A percentile compares a stretch with the other conserved stretches of the same genome.
phyloP scores from a whole-genome alignment of 2,329 filamentous ascomycete genomes.

The Epichloe baconii region DNA sequence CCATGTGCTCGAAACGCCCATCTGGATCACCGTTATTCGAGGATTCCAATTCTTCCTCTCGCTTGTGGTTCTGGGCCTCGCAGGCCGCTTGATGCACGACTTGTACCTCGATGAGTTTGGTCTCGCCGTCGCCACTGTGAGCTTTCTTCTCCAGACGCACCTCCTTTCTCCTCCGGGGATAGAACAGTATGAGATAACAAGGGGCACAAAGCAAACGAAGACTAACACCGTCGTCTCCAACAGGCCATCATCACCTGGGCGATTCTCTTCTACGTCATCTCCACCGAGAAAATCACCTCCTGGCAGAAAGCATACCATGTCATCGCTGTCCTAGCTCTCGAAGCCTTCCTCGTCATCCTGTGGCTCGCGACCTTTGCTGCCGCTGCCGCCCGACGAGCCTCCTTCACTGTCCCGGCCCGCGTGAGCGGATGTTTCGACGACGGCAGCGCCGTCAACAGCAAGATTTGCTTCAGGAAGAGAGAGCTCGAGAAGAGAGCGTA shows the following conservation, averaged over 20 bases:
- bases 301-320: constrained; percentile 28
- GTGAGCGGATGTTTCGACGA: constrained; percentile 22
- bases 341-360: constrained; percentile 30
- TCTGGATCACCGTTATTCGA: constrained; percentile 30
- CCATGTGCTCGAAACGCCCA: constrained; percentile 27
- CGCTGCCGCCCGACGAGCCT: constrained; percentile 25
- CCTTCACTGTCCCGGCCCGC: constrained; percentile 19
- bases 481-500: constrained; percentile 15
- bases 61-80: constrained; percentile 29
- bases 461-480: constrained; percentile 20
- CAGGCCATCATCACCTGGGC: constrained; percentile 34
- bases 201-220: not conserved
- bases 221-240: constrained; percentile 3
- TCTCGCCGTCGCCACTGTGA: constrained; percentile 28
- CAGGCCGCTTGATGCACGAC: constrained; percentile 27
- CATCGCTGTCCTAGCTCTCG: constrained; percentile 29
- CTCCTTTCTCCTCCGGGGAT: not conserved
- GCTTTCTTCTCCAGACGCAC: constrained; percentile 7
- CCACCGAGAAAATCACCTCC: constrained; percentile 25
- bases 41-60: constrained; percentile 28
- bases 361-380: constrained; percentile 33
- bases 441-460: constrained; percentile 26
- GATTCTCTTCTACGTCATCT: constrained; percentile 26
- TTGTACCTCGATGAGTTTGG: constrained; percentile 26
- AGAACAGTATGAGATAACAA: not conserved